These are phyloP conservation scores for Corrigiola litoralis DNA, from an alignment of 179 eudicot species.

Conservation along the genomic window DNA sequence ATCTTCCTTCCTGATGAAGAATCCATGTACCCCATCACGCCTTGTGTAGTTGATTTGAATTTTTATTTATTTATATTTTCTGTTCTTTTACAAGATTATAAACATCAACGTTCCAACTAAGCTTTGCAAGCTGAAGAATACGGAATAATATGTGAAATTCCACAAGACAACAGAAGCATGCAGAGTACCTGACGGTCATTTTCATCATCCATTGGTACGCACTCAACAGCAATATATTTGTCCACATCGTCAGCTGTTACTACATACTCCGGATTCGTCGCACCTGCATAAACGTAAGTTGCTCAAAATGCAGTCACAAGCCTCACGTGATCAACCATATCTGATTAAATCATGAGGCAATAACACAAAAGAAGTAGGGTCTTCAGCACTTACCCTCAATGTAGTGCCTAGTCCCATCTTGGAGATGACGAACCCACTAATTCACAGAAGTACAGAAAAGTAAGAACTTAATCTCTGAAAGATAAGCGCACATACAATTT, in stretches of 20 bases:
- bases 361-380: constrained; percentile 1
- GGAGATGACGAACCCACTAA: constrained; percentile 97
- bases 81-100: not conserved
- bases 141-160: not conserved
- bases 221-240: constrained; percentile 87
- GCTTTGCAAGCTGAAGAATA: not conserved
- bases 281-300: constrained; percentile 48
- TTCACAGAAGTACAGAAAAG: constrained; percentile 5
- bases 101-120: not conserved
- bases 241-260: constrained; percentile 95
- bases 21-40: not conserved
- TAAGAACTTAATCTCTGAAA: constrained; percentile 1
- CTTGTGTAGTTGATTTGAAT: not conserved
- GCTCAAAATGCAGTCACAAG: constrained; percentile 11
- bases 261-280: constrained; percentile 88
- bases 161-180: constrained; percentile 11
- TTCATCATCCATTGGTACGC: constrained; percentile 98
- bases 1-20: not conserved
- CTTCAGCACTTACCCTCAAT: constrained; percentile 66
- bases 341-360: not conserved
- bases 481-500: not conserved
- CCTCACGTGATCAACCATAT: constrained; percentile 6
- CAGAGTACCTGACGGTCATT: constrained; percentile 72
- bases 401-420: constrained; percentile 85
- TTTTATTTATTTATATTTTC: not conserved